Evolutionary conservation across 352 stramenopile species (phyloP).

Genomic region (Pythium aristosporum): DNA sequence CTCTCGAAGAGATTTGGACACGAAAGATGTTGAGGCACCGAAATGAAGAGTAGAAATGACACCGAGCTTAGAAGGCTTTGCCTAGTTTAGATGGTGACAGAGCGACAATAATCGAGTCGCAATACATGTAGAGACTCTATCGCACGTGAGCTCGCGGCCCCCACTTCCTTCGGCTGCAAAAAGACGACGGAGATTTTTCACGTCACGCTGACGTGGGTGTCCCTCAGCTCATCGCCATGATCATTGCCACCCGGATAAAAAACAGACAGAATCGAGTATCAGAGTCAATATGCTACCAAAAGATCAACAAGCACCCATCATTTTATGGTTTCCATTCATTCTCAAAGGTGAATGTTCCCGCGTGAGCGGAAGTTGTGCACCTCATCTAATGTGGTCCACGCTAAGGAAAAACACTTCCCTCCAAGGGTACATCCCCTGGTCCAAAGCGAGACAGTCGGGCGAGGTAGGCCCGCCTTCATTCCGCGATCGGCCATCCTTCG

Average conservation of each 20-base stretch:
- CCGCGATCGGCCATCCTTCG: conserved; percentile 2
- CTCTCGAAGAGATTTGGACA: neutral
- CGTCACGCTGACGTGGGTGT: neutral
- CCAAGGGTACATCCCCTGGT: neutral
- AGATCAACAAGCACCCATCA: too few relatives aligned
- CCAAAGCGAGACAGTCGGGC: conserved; percentile 7
- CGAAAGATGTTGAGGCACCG: neutral
- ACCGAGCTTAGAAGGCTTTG: too few relatives aligned
- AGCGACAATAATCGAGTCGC: neutral
- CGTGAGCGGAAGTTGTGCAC: neutral
- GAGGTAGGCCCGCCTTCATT: conserved; percentile 6
- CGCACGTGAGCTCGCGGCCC: too few relatives aligned
- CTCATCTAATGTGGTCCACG: neutral
- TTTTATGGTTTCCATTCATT: too few relatives aligned
- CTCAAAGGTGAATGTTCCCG: neutral
- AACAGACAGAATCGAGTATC: too few relatives aligned
- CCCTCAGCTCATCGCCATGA: too few relatives aligned
- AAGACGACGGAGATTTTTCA: neutral
- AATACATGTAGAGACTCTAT: neutral
- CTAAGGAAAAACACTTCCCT: neutral
- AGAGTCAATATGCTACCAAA: too few relatives aligned
- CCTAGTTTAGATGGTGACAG: neutral
- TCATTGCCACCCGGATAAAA: too few relatives aligned
- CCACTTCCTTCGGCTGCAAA: neutral
- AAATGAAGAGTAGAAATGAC: neutral